Conservation (phyloP, 2,329 filamentous ascomycete genomes). For the Daldinia sp. region DNA sequence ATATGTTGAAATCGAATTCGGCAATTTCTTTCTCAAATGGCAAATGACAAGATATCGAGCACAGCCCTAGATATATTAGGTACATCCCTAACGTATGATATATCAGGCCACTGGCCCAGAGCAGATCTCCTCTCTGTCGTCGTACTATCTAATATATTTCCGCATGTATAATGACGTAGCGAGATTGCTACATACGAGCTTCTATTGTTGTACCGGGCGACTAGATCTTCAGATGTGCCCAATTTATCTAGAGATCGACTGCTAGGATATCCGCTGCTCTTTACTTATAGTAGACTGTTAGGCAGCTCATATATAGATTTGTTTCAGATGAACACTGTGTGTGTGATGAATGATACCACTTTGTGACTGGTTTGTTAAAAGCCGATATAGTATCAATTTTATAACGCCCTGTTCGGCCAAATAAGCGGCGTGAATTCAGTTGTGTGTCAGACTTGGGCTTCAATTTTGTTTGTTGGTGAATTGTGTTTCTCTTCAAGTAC, state of each 20-base stretch:
- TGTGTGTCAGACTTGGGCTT: background rate
- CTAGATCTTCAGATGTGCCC: slow-evolving; percentile 4
- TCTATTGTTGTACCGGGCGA: background rate
- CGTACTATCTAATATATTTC: background rate
- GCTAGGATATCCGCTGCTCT: background rate
- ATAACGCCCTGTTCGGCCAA: background rate
- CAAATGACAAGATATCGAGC: background rate
- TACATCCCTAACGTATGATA: background rate
- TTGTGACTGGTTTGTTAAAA: background rate
- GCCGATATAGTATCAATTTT: background rate
- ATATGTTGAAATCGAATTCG: background rate
- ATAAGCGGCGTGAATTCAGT: background rate
- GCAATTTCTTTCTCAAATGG: background rate
- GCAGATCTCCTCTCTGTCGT: background rate
- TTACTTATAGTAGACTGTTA: background rate
- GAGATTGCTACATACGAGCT: background rate
- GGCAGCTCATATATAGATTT: background rate
- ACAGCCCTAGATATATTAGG: slow-evolving; percentile 33
- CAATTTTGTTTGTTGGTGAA: background rate
- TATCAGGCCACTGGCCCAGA: background rate
- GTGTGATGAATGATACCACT: background rate
- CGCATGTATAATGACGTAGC: slow-evolving; percentile 16
- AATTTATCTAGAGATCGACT: slow-evolving; percentile 9
- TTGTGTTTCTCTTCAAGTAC: background rate
- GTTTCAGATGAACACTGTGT: background rate